phyloP scores from a whole-genome alignment of 2,329 filamentous ascomycete species.

The Diaporthe sp. region DNA sequence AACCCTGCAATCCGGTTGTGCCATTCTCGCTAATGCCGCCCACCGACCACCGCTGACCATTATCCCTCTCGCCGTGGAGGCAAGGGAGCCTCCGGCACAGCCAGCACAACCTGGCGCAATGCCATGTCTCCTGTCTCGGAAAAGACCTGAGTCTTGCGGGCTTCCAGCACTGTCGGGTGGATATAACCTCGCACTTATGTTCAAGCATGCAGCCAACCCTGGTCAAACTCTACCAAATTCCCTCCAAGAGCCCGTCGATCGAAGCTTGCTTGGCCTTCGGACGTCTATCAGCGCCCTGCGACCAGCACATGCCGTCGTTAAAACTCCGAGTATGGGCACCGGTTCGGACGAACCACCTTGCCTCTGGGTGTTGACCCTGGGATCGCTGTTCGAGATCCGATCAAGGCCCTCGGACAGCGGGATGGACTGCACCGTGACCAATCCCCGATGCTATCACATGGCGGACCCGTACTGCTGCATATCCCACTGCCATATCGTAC shows the following conservation, averaged over 20 bases:
- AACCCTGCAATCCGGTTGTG: constrained; percentile 24
- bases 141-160: constrained; percentile 25
- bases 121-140: not conserved
- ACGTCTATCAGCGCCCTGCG: not conserved
- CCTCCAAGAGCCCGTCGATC: constrained; percentile 5
- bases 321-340: constrained; percentile 10
- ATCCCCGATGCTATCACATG: not conserved
- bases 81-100: constrained; percentile 22
- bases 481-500: not conserved
- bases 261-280: constrained; percentile 1
- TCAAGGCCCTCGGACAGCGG: not conserved
- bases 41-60: constrained; percentile 1
- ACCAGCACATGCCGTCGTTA: constrained; percentile 3
- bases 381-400: not conserved
- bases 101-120: not conserved
- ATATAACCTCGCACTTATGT: constrained; percentile 20
- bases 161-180: not conserved
- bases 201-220: not conserved
- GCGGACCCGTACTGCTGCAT: not conserved
- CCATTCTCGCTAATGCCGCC: constrained; percentile 24
- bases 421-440: not conserved
- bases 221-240: not conserved
- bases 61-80: constrained; percentile 10
- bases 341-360: constrained; percentile 25
- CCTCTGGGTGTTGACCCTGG: constrained; percentile 5